Percentiles rank a stretch among this genome's conserved stretches.
phyloP scores from a whole-genome alignment of 805 yeast species.

The Ogataea neopini region DNA sequence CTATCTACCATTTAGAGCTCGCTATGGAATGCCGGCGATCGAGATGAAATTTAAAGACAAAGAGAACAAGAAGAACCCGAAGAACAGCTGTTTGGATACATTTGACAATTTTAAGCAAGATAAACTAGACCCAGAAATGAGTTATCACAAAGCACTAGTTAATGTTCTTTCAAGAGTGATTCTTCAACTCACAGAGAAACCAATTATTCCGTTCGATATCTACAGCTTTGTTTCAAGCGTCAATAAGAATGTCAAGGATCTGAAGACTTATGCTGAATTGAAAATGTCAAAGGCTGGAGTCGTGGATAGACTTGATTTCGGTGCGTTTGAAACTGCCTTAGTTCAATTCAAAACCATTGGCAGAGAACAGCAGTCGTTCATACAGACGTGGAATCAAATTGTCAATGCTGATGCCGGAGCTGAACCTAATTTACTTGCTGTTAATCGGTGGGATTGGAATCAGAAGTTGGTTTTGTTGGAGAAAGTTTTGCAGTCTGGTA shows the following conservation, averaged over 20 bases:
- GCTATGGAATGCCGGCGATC: conserved; percentile 68
- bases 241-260: conserved; percentile 45
- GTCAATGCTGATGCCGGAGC: conserved; percentile 53
- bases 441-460: conserved; percentile 81
- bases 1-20: conserved; percentile 64
- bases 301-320: conserved; percentile 25
- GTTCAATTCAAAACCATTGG: conserved; percentile 45
- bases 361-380: conserved; percentile 54
- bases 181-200: conserved; percentile 68
- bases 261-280: conserved; percentile 41
- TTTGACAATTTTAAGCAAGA: conserved; percentile 52
- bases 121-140: conserved; percentile 56
- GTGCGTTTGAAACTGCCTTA: conserved; percentile 31
- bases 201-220: conserved; percentile 72
- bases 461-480: conserved; percentile 59
- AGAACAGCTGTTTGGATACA: conserved; percentile 61
- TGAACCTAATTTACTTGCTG: conserved; percentile 73
- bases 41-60: conserved; percentile 49
- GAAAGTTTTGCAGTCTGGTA: conserved; percentile 47
- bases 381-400: conserved; percentile 61
- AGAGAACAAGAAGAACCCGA: conserved; percentile 41
- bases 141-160: conserved; percentile 55
- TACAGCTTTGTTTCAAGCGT: conserved; percentile 46
- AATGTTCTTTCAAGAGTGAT: conserved; percentile 54
- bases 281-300: conserved; percentile 9